Evolutionary conservation across 2,329 filamentous ascomycete species (phyloP), one percentile per base, ranked within the genome.

Genomic region (Penicillium sp.): DNA sequence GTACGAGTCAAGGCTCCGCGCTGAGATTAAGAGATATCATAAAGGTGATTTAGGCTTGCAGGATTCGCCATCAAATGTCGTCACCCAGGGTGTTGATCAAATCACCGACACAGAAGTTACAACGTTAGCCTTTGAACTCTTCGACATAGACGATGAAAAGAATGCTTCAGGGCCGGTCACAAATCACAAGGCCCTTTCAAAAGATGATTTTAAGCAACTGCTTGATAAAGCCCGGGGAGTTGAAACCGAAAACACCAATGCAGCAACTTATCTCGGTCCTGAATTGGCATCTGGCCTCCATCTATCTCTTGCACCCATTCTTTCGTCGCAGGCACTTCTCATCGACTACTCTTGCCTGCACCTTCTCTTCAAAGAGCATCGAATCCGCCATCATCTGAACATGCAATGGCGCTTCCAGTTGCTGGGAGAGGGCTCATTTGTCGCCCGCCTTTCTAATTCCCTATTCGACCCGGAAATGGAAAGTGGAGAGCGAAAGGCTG

Each of bases 391-490:
- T 2, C 92, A 97, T 68, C 76, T 97, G 0, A 79, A 81, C 5
- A 70, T 96, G 1, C 91, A 96, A 67, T 85, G 85, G 58, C 84
- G 88, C 43, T 97, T 94, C 62, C 90, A 95, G 51, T 81, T 97
- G 1, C 80, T 97, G 7, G 89, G 91, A 2, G 92, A 94, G 65
- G 92, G 92, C 6, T 81, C 90, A 16, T 97, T 97, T 71, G 87
- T 88, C 51, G 88, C 88, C 50, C 86, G 88, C 1, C 81, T 99
- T 1, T 88, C 90, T 0, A 87, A 91, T 53, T 89, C 92, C 0
- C 80, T 99, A 0, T 97, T 97, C 67, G 89, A 92, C 59, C 86
- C 91, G 0, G 87, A 95, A 25, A 82, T 94, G 48, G 87, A 90
- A 64, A 89, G 88, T 27, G 89, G 91, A 3, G 91, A 96, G 70